Conservation (phyloP, 352 stramenopile species). For the Phytophthora idaei region DNA sequence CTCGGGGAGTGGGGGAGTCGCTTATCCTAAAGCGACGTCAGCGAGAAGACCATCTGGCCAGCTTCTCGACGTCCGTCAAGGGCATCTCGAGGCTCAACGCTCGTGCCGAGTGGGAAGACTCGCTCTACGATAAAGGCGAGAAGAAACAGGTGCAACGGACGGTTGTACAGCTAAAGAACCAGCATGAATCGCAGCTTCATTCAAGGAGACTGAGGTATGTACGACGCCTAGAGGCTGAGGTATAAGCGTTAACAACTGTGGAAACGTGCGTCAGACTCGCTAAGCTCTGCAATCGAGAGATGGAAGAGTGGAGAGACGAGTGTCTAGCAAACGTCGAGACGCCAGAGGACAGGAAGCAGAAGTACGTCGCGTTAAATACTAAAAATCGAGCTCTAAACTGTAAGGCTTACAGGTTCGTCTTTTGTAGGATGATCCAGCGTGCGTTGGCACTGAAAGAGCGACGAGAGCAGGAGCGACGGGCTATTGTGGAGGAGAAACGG, state of each 20-base stretch:
- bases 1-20: slow-evolving; percentile 67
- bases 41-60: slow-evolving; percentile 67
- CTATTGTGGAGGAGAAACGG: slow-evolving; percentile 74
- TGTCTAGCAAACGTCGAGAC: slow-evolving; percentile 79
- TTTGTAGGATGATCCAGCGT: slow-evolving; percentile 71
- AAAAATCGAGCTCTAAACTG: neutral
- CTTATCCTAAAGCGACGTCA: slow-evolving; percentile 77
- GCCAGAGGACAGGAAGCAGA: slow-evolving; percentile 77
- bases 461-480: slow-evolving; percentile 61
- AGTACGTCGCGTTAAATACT: slow-evolving; percentile 36
- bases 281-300: slow-evolving; percentile 78
- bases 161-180: slow-evolving; percentile 64
- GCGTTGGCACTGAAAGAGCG: slow-evolving; percentile 73
- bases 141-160: slow-evolving; percentile 51
- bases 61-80: slow-evolving; percentile 59
- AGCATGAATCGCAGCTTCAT: slow-evolving; percentile 78
- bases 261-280: slow-evolving; percentile 46
- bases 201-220: slow-evolving; percentile 54
- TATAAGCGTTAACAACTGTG: neutral
- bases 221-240: neutral
- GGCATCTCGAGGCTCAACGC: slow-evolving; percentile 54
- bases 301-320: slow-evolving; percentile 71
- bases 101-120: slow-evolving; percentile 76
- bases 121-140: slow-evolving; percentile 59
- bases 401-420: neutral